Evolutionary conservation across 75 land plant species (phyloP).

Genomic region (Selaginella tamariscina): DNA sequence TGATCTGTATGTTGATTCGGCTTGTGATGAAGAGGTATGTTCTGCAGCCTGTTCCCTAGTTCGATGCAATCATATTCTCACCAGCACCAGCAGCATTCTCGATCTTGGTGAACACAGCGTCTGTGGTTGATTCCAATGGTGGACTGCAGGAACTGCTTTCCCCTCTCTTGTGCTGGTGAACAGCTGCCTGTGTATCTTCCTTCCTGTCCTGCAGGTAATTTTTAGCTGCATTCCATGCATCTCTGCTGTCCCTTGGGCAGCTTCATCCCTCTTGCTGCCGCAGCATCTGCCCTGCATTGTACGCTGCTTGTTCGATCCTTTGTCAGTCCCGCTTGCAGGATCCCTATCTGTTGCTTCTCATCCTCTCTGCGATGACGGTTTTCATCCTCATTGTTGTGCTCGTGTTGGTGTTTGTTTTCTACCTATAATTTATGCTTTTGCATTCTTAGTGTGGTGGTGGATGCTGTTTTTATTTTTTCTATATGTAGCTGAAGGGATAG

Average conservation of each 20-base stretch:
- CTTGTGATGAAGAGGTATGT: too few relatives aligned
- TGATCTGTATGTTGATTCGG: too few relatives aligned
- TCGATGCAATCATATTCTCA: not conserved
- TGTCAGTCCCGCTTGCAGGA: not conserved
- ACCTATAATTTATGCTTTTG: too few relatives aligned
- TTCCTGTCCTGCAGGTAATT: not conserved
- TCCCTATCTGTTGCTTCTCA: not conserved
- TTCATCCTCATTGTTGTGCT: too few relatives aligned
- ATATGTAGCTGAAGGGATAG: too few relatives aligned
- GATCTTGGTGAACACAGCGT: not conserved
- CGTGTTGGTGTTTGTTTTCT: too few relatives aligned
- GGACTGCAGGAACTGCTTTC: not conserved
- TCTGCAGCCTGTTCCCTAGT: not conserved
- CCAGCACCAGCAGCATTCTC: not conserved
- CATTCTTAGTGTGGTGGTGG: too few relatives aligned
- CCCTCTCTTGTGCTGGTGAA: not conserved
- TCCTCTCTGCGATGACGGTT: not conserved
- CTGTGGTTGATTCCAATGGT: not conserved
- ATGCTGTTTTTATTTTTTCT: too few relatives aligned
- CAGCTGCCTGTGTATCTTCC: not conserved
- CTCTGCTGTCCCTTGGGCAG: not conserved
- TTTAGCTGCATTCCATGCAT: not conserved
- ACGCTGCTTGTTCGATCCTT: not conserved
- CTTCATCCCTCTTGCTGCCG: not conserved
- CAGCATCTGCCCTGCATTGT: not conserved